Evolutionary conservation across 129 eudicot species (phyloP), one percentile per base, ranked within the genome.

Genomic region (Helianthus annuus): DNA sequence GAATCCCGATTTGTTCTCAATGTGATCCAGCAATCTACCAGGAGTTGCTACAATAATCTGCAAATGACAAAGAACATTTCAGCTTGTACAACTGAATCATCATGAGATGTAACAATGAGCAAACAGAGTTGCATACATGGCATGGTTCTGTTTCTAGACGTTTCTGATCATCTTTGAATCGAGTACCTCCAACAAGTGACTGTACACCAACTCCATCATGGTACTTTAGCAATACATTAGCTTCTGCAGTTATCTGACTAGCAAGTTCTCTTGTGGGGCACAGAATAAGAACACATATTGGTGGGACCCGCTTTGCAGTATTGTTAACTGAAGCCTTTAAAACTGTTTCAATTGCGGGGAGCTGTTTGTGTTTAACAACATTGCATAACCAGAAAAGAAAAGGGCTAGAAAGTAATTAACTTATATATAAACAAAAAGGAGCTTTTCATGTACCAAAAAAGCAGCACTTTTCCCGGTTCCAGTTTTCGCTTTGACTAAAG

Each of bases 311-410:
- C 59, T 78, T 83, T 66, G 39, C 66, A 22, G 24, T 59, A 29
- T 75, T 73, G 48, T 57, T 74, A 65, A 24, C 48, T 49, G 87
- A 81, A 58, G 93, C 88, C 82, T 88, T 94, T 60, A 94, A 63
- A 83, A 94, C 99, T 94, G 97, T 83, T 90, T 94, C 99, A 88
- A 94, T 90, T 72, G 97, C 96, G 48, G 99, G 97, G 77, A 94
- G 91, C 99, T 94, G 97, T 84, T 90, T 84, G 64, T 80, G 85
- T 89, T 90, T 84, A 93, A 80, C 80, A 85, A 59, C 48, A 85
- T 63, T 49, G 68, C 46, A 72, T 55, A 62, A 54, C 46, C n/a
- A 38, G 57, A 83, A 15, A 34, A 2, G 22, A 58, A 27, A 55
- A 36, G 12, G 38, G 38, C 56, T 66, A 15, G 12, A 65, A 66